Evolutionary conservation across 192 early-diverging fungal genomes (phyloP), one percentile per base, ranked within the genome.

Genomic region (Backusella tuberculispora): DNA sequence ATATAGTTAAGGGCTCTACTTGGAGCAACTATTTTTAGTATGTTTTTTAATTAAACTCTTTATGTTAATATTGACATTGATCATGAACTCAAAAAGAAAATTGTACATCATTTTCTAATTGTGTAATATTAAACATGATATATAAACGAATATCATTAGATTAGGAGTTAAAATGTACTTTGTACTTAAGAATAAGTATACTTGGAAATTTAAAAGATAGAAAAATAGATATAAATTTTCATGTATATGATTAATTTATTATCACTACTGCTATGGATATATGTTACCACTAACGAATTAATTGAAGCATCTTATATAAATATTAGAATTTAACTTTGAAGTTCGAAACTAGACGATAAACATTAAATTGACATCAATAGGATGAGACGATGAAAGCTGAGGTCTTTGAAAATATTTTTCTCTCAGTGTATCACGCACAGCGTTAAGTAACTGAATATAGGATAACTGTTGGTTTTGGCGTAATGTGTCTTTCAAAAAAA

Each of bases 351-450:
- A 80, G 38, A 65, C 64, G 13, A 76, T 45, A 73, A 80, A 80
- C 65, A 73, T 21, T 8, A 80, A 43, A 56, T 80, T 63, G 5
- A 76, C 70, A 74, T 77, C 89, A 80, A 92, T 89, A 64, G 82
- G 80, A 38, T 85, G 83, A 14, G 87, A 88, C 13, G 86, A 84
- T 29, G 84, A 85, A 41, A 96, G 85, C 78, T 96, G 95, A 24
- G 95, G 95, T 74, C 91, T 86, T 79, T 96, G 94, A 8, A 73
- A 80, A 70, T 94, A 95, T 70, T 86, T 85, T 37, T 79, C 72
- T 6, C 78, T 69, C 77, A 95, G 80, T 45, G 90, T 88, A 6
- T 82, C 81, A 68, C 94, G 86, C 47, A 95, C 84, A 42, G 80
- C 84, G 74, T 89, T 88, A 47, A 95, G 77, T 8, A 96, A 72